These are phyloP conservation scores for Boletus insuetus DNA, from an alignment of 768 basidiomycete species.

Conservation along the genomic window DNA sequence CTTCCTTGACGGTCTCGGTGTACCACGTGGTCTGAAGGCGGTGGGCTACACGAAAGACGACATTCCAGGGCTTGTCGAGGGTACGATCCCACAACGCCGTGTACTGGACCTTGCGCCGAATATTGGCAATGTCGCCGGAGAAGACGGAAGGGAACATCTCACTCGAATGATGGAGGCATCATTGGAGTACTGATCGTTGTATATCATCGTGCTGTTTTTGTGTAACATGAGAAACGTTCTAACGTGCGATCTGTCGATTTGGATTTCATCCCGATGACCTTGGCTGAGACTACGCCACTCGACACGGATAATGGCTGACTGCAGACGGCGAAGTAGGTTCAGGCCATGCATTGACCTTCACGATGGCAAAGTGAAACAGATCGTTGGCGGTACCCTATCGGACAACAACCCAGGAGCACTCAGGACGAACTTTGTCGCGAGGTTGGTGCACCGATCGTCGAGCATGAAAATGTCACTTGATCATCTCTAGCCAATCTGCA, in stretches of 20 bases:
- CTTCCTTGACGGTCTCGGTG: slow-evolving; percentile 81
- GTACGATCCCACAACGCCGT: slow-evolving; percentile 87
- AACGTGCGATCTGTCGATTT: neutral
- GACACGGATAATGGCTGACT: slow-evolving; percentile 17
- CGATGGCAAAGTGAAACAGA: slow-evolving; percentile 94
- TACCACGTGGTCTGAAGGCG: slow-evolving; percentile 83
- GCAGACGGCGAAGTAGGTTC: slow-evolving; percentile 50
- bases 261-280: neutral
- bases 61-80: slow-evolving; percentile 76
- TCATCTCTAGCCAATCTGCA: slow-evolving; percentile 61
- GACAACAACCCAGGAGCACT: slow-evolving; percentile 57
- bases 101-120: slow-evolving; percentile 93
- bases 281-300: neutral
- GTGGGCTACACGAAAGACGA: slow-evolving; percentile 72
- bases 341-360: slow-evolving; percentile 97
- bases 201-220: slow-evolving; percentile 8
- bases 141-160: slow-evolving; percentile 81
- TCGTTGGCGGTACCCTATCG: slow-evolving; percentile 91
- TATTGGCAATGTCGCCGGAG: slow-evolving; percentile 77
- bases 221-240: slow-evolving; percentile 1
- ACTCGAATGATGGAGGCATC: slow-evolving; percentile 77
- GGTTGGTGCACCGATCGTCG: slow-evolving; percentile 39
- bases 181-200: slow-evolving; percentile 57
- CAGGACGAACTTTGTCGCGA: slow-evolving; percentile 89
- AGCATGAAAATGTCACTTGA: neutral